A percentile compares a stretch with the other conserved stretches of the same genome.
These are phyloP conservation scores for Grosmannia clavigera DNA, from an alignment of 2,329 filamentous ascomycete genomes.

Conservation along the genomic window DNA sequence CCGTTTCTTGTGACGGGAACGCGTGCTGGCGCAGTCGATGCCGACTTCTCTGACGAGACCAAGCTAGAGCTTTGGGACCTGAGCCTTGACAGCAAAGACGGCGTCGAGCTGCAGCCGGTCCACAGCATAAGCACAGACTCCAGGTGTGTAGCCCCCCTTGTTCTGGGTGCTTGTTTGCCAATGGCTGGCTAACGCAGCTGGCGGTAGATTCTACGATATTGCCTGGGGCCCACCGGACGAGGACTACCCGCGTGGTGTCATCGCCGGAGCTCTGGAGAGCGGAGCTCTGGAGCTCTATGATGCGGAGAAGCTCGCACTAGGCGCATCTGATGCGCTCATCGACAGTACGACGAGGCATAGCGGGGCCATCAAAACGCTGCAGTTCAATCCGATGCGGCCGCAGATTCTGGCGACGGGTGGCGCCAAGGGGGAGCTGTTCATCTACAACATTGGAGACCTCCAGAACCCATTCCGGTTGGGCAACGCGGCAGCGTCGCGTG, in stretches of 20 bases:
- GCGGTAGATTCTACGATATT: constrained; percentile 80
- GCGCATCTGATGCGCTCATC: constrained; percentile 60
- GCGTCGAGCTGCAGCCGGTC: constrained; percentile 73
- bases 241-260: constrained; percentile 71
- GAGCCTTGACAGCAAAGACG: constrained; percentile 65
- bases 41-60: constrained; percentile 94
- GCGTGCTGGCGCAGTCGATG: constrained; percentile 86
- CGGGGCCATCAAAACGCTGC: constrained; percentile 82
- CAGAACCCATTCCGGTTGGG: constrained; percentile 80
- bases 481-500: constrained; percentile 64
- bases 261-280: constrained; percentile 91
- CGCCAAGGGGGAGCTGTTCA: constrained; percentile 88
- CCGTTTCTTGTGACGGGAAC: constrained; percentile 89
- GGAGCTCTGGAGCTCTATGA: constrained; percentile 91
- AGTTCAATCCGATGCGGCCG: constrained; percentile 89
- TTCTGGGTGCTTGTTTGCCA: background rate
- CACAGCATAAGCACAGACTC: constrained; percentile 79
- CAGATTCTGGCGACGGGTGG: constrained; percentile 88
- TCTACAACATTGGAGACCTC: constrained; percentile 88
- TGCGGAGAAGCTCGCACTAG: constrained; percentile 53
- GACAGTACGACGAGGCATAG: constrained; percentile 82
- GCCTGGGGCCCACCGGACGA: constrained; percentile 80
- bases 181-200: constrained; percentile 4
- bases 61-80: constrained; percentile 96
- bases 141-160: constrained; percentile 43